These are phyloP conservation scores for Beauveria brongniartii DNA, from an alignment of 2,329 filamentous ascomycete species.

Conservation along the genomic window DNA sequence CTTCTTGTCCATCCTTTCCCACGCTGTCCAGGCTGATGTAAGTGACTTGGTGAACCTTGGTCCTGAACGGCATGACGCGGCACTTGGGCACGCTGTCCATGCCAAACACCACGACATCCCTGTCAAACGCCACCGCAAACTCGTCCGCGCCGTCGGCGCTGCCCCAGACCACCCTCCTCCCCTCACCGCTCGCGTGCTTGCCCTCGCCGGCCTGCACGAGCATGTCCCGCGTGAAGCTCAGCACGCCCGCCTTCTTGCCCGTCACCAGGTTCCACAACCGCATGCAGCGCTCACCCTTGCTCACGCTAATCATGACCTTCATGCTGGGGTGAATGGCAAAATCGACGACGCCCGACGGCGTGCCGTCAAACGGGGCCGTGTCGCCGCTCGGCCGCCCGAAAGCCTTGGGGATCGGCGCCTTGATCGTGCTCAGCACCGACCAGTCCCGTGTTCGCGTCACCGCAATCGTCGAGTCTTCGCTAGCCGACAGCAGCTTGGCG, in stretches of 20 bases:
- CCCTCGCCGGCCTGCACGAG: slow-evolving; percentile 70
- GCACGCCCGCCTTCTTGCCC: slow-evolving; percentile 86
- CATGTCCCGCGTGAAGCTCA: slow-evolving; percentile 72
- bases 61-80: slow-evolving; percentile 58
- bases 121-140: slow-evolving; percentile 83
- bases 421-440: slow-evolving; percentile 79
- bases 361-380: slow-evolving; percentile 72
- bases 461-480: slow-evolving; percentile 86
- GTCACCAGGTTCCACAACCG: slow-evolving; percentile 94
- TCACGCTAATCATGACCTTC: slow-evolving; percentile 92
- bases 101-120: slow-evolving; percentile 76
- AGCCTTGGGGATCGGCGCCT: slow-evolving; percentile 76
- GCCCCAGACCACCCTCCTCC: slow-evolving; percentile 75
- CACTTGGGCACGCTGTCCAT: slow-evolving; percentile 80
- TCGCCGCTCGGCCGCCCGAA: slow-evolving; percentile 79
- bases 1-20: background rate
- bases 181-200: slow-evolving; percentile 72
- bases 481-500: slow-evolving; percentile 77
- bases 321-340: slow-evolving; percentile 94
- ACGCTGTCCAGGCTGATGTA: slow-evolving; percentile 49
- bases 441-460: slow-evolving; percentile 85
- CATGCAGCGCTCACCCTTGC: slow-evolving; percentile 85
- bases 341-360: slow-evolving; percentile 84
- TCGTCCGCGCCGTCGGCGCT: slow-evolving; percentile 62
- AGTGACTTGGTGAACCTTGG: slow-evolving; percentile 75